Percentiles rank a stretch among this genome's conserved stretches.
phyloP scores from a whole-genome alignment of 805 yeast species.

The Metschnikowia shivogae region DNA sequence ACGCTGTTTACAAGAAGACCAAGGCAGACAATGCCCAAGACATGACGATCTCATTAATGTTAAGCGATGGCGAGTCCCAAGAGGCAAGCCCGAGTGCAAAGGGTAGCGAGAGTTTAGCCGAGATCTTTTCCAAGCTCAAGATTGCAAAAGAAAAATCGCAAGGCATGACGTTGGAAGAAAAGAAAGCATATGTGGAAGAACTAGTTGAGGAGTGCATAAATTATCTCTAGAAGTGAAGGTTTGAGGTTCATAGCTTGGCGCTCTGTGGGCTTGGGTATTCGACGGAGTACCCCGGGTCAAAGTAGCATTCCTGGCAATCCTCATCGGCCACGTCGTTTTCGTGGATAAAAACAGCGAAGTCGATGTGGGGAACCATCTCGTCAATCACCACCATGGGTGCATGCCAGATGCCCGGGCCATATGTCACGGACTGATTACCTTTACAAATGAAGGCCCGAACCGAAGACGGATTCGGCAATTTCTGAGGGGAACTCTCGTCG shows the following conservation, averaged over 20 bases:
- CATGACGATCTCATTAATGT: slow-evolving; percentile 27
- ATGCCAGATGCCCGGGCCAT: slow-evolving; percentile 86
- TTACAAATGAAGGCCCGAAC: slow-evolving; percentile 67
- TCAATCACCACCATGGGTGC: slow-evolving; percentile 92
- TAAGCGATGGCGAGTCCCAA: neutral
- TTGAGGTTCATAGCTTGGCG: slow-evolving; percentile 8
- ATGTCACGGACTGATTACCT: slow-evolving; percentile 88
- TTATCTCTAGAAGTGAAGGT: slow-evolving; percentile 14
- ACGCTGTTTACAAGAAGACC: slow-evolving; percentile 18
- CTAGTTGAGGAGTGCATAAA: slow-evolving; percentile 39
- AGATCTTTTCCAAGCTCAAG: slow-evolving; percentile 29
- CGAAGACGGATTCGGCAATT: slow-evolving; percentile 58
- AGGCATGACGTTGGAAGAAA: slow-evolving; percentile 23
- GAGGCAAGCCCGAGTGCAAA: neutral
- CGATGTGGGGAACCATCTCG: slow-evolving; percentile 46
- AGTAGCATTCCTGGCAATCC: slow-evolving; percentile 77
- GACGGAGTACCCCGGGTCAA: slow-evolving; percentile 53
- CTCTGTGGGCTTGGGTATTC: slow-evolving; percentile 15
- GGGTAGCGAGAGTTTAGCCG: slow-evolving; percentile 23
- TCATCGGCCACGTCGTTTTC: slow-evolving; percentile 78
- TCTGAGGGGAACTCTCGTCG: slow-evolving; percentile 29
- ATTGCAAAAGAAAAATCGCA: slow-evolving; percentile 32
- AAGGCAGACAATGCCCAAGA: slow-evolving; percentile 20
- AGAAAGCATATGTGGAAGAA: slow-evolving; percentile 29
- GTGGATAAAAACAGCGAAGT: slow-evolving; percentile 84